Percentiles rank a stretch among this genome's conserved stretches.
phyloP scores from a whole-genome alignment of 2,329 filamentous ascomycete genomes.

The Fusarium transvaalense region DNA sequence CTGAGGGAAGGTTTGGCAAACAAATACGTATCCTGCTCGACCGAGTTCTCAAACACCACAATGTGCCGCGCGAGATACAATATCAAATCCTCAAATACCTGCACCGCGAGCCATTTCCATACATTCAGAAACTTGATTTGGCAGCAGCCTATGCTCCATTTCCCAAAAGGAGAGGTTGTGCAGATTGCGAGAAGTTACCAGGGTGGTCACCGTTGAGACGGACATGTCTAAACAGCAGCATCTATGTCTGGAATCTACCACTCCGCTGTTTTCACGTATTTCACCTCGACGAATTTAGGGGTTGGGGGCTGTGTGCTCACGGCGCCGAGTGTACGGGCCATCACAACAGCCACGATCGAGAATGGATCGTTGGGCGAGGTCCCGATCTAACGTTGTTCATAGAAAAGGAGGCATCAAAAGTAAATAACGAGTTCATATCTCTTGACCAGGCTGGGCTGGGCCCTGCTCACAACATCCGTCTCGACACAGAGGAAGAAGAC shows the following conservation, averaged over 20 bases:
- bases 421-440: neutral
- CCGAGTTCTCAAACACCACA: rapidly evolving
- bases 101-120: neutral
- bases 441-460: conserved; percentile 4
- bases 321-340: neutral
- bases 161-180: neutral
- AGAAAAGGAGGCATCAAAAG: neutral
- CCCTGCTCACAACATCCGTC: neutral
- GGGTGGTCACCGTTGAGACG: neutral
- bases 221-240: neutral
- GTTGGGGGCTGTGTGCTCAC: neutral
- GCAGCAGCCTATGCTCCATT: conserved; percentile 5
- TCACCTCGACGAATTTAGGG: neutral
- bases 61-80: conserved; percentile 8
- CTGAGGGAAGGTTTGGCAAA: neutral
- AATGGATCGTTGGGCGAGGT: neutral
- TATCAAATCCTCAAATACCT: neutral
- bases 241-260: conserved; percentile 16
- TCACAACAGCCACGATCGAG: neutral
- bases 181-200: neutral
- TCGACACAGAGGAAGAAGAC: neutral
- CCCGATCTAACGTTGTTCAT: neutral
- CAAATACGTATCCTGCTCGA: neutral
- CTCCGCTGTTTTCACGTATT: conserved; percentile 17
- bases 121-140: conserved; percentile 12